Base-by-base conservation (phyloP, 2,329 filamentous ascomycete genomes). In the Leptographium lundbergii region DNA sequence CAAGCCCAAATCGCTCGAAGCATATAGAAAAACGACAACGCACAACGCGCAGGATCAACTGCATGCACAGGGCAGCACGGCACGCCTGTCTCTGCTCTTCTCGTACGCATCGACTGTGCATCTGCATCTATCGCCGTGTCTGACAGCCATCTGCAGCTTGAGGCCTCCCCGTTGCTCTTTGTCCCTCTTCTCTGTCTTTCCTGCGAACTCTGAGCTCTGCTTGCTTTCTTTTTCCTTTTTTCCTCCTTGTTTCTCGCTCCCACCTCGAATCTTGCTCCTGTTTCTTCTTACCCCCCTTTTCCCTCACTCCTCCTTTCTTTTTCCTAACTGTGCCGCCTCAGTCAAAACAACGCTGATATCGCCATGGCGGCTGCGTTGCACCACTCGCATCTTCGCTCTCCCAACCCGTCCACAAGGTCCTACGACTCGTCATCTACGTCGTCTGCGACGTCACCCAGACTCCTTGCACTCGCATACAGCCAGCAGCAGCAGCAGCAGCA, bases 341-440 rank as follows among this genome's bases (percentile, higher is more conserved):
- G 14, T 17, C 13, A 39, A 39, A 39, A 24, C n/a, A 50, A 14
- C 45, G 45, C 22, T 19, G 19, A n/a, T 14, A 32, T 57, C 68
- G 71, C 65, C 67, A 84, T 84, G 81, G 75, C 80, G 66, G 75
- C 80, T 61, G 71, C 73, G 69, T 74, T 78, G 66, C 81, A 84
- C 72, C 81, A 77, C 68, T 72, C 76, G 56, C 84, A 81, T 69
- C 72, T 79, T 66, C 81, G 80, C 71, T 85, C 82, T 60, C 82
- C 82, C 61, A 83, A 83, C 70, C 76, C 75, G 61, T 83, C 81
- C 63, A 79, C 77, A 63, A 76, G 77, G 69, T 84, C 81, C 64
- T 85, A 82, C 76, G 81, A 83, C 71, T 84, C 81, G 61, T 84
- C 81, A 13, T 82, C 81, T 54, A 80, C 82, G 65, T 83, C 81